Evolutionary conservation across 345 rosid genomes (phyloP).

Genomic region (Moricandia moricandioides): DNA sequence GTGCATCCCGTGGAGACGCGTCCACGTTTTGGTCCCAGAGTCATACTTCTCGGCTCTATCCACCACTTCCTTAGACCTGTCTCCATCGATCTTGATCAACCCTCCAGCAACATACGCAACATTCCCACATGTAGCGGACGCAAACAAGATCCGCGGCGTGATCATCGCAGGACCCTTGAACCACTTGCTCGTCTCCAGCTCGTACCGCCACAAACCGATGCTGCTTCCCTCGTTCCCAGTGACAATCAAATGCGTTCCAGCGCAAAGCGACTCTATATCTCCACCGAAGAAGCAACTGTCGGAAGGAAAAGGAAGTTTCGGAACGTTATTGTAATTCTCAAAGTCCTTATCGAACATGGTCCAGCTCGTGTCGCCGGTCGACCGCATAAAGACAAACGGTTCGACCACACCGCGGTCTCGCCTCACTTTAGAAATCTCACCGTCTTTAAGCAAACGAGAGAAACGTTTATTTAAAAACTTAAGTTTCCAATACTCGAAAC

Average conservation of each 20-base stretch:
- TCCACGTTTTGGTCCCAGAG: constrained; percentile 69
- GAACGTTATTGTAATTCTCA: constrained; percentile 50
- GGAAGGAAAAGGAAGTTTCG: constrained; percentile 69
- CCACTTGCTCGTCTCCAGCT: constrained; percentile 67
- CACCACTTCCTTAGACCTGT: constrained; percentile 40
- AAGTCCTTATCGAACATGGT: constrained; percentile 61
- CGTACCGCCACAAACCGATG: constrained; percentile 70
- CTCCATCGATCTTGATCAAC: constrained; percentile 19
- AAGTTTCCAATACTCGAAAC: constrained; percentile 73
- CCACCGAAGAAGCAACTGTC: constrained; percentile 56
- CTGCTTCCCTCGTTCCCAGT: constrained; percentile 61
- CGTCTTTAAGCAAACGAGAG: constrained; percentile 51
- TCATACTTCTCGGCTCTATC: constrained; percentile 66
- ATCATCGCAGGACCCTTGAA: constrained; percentile 71
- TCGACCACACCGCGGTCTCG: constrained; percentile 54
- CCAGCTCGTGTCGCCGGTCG: constrained; percentile 71
- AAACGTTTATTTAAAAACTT: constrained; percentile 50
- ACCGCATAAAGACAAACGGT: constrained; percentile 71
- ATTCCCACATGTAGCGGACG: constrained; percentile 66
- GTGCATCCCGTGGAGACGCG: constrained; percentile 53
- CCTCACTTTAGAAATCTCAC: constrained; percentile 69
- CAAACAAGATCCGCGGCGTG: constrained; percentile 69
- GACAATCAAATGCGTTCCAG: constrained; percentile 77
- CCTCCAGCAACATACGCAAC: constrained; percentile 82
- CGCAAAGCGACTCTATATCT: constrained; percentile 80